Evolutionary conservation across 1,284 basidiomycete genomes (phyloP).

Genomic region (Athelia psychrophila): DNA sequence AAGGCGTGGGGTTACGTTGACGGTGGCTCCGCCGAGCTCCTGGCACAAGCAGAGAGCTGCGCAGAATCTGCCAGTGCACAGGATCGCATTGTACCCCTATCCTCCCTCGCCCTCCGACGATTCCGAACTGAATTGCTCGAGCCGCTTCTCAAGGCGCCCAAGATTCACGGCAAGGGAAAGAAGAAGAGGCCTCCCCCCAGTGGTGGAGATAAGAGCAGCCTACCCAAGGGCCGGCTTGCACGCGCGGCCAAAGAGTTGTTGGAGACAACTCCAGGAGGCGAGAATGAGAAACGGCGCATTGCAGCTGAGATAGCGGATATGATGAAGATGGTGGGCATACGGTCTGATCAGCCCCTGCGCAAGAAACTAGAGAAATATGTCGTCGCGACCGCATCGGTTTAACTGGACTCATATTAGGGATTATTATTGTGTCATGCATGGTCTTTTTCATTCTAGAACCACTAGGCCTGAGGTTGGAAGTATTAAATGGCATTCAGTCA

Average conservation of each 20-base stretch:
- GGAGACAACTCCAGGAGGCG: constrained; percentile 46
- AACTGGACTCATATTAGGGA: neutral
- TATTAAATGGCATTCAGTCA: no score
- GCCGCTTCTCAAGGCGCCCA: constrained; percentile 63
- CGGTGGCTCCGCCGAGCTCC: constrained; percentile 42
- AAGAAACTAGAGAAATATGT: constrained; percentile 61
- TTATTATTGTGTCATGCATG: no score
- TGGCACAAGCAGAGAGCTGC: constrained; percentile 58
- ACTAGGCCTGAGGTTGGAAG: no score
- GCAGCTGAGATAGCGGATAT: constrained; percentile 48
- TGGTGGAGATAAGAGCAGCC: constrained; percentile 31
- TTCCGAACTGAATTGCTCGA: constrained; percentile 72
- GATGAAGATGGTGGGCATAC: constrained; percentile 54
- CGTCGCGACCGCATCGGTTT: neutral
- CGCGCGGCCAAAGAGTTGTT: constrained; percentile 62
- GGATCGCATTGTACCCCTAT: constrained; percentile 62
- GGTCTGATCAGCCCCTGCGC: constrained; percentile 58
- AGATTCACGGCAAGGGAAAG: constrained; percentile 49
- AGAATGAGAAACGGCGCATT: constrained; percentile 43
- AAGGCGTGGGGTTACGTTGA: constrained; percentile 67
- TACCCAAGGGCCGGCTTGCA: constrained; percentile 63
- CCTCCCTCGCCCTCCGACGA: constrained; percentile 60
- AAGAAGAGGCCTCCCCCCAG: constrained; percentile 29
- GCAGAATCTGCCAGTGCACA: constrained; percentile 68
- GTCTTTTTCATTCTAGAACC: no score